Conservation (phyloP, 2,329 filamentous ascomycete species). For the Colletotrichum tanaceti region DNA sequence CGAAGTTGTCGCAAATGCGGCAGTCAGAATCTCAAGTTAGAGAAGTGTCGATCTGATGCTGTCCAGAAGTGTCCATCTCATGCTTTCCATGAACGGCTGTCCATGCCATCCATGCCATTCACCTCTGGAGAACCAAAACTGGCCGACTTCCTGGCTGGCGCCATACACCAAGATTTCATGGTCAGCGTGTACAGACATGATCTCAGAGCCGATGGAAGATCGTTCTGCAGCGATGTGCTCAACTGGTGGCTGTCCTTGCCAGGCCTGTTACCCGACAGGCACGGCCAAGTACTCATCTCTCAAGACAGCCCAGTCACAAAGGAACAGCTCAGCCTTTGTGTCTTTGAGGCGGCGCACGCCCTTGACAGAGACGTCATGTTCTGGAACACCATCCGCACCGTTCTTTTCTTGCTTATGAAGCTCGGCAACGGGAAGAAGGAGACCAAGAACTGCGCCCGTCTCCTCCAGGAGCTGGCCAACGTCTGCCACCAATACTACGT, state of each 20-base stretch:
- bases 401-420: slow-evolving; percentile 50
- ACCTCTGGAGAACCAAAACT: background rate
- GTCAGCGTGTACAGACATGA: background rate
- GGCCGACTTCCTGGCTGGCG: background rate
- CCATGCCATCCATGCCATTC: background rate
- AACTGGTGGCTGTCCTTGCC: slow-evolving; percentile 53
- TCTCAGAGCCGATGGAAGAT: background rate
- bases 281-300: slow-evolving; percentile 50
- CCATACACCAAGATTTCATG: background rate
- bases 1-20: background rate
- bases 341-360: slow-evolving; percentile 56
- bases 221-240: background rate
- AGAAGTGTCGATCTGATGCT: background rate
- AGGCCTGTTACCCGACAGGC: slow-evolving; percentile 58
- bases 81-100: no score
- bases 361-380: slow-evolving; percentile 50
- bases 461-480: slow-evolving; percentile 61
- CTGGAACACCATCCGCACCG: slow-evolving; percentile 55
- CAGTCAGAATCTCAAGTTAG: no score
- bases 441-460: slow-evolving; percentile 42
- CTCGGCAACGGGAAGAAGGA: slow-evolving; percentile 46
- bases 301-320: slow-evolving; percentile 49
- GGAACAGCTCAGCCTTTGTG: slow-evolving; percentile 53
- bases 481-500: slow-evolving; percentile 57
- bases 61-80: no score